Percentiles rank a stretch among this genome's conserved stretches.
Conservation (phyloP, 2,329 filamentous ascomycete genomes). For the Sporothrix luriei region DNA sequence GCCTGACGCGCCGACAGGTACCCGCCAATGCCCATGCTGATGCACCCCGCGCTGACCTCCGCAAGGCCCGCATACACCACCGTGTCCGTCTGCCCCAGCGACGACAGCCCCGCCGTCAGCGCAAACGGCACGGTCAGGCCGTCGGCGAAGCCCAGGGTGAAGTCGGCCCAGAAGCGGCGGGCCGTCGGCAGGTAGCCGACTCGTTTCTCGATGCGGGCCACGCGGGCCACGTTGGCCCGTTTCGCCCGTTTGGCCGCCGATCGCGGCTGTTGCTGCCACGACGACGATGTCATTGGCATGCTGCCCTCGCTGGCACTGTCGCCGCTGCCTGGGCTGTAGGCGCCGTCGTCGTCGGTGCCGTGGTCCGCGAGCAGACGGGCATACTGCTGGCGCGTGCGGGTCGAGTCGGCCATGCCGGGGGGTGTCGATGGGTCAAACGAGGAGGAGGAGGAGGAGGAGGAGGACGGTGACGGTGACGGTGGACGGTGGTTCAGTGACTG, state of each 20-base stretch:
- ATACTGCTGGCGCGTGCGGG: constrained; percentile 16
- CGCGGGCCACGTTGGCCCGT: neutral
- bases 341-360: constrained; percentile 4
- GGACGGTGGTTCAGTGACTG: neutral
- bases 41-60: constrained; percentile 70
- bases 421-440: neutral
- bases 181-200: constrained; percentile 37
- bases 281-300: constrained; percentile 19
- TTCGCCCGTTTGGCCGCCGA: neutral
- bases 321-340: neutral
- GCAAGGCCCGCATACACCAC: constrained; percentile 70
- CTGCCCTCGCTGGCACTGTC: constrained; percentile 30
- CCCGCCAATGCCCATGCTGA: constrained; percentile 73
- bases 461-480: neutral
- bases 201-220: neutral
- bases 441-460: neutral
- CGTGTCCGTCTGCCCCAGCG: constrained; percentile 61
- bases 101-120: constrained; percentile 68
- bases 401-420: neutral
- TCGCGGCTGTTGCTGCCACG: too few species aligned
- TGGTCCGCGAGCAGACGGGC: constrained; percentile 18
- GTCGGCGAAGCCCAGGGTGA: constrained; percentile 73
- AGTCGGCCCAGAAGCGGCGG: constrained; percentile 59
- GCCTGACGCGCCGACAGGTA: constrained; percentile 60
- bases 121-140: constrained; percentile 76